phyloP scores from a whole-genome alignment of 1,139 yeast species.

The Hemisphaericaspora xylanilytica region DNA sequence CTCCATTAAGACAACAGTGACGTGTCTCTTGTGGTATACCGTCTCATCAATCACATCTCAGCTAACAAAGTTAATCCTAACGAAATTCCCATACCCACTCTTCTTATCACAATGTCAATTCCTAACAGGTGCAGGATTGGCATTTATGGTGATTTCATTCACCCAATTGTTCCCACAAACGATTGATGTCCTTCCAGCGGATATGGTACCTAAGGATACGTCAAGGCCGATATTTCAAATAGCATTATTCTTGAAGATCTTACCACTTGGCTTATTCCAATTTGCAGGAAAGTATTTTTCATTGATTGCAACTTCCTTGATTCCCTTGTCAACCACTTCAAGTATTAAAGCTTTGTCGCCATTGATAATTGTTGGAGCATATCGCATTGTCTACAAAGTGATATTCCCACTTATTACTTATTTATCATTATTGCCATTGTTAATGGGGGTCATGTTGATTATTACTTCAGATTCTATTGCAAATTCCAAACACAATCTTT shows the following conservation, averaged over 20 bases:
- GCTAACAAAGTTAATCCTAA: conserved; percentile 41
- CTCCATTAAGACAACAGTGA: conserved; percentile 11
- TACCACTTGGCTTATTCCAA: conserved; percentile 42
- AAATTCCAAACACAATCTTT: conserved; percentile 9
- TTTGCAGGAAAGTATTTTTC: conserved; percentile 38
- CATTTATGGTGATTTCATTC: conserved; percentile 23
- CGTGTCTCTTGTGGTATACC: conserved; percentile 45
- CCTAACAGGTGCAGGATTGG: conserved; percentile 35
- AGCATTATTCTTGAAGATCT: conserved; percentile 25
- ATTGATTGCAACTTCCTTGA: conserved; percentile 37
- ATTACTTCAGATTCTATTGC: conserved; percentile 29
- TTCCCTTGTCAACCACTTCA: conserved; percentile 40
- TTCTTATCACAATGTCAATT: conserved; percentile 52
- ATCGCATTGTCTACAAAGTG: conserved; percentile 32
- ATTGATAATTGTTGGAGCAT: conserved; percentile 35
- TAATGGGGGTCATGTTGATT: conserved; percentile 38
- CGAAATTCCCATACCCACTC: conserved; percentile 46
- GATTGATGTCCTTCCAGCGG: conserved; percentile 26
- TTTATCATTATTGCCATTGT: conserved; percentile 35
- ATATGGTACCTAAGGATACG: conserved; percentile 28
- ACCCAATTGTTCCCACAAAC: conserved; percentile 22
- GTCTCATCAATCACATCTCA: conserved; percentile 50
- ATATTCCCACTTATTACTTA: conserved; percentile 35
- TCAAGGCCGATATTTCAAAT: conserved; percentile 22
- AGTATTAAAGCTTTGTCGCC: conserved; percentile 43